phyloP scores from a whole-genome alignment of 495 filamentous ascomycete species.

The Parathielavia hyrcaniae region DNA sequence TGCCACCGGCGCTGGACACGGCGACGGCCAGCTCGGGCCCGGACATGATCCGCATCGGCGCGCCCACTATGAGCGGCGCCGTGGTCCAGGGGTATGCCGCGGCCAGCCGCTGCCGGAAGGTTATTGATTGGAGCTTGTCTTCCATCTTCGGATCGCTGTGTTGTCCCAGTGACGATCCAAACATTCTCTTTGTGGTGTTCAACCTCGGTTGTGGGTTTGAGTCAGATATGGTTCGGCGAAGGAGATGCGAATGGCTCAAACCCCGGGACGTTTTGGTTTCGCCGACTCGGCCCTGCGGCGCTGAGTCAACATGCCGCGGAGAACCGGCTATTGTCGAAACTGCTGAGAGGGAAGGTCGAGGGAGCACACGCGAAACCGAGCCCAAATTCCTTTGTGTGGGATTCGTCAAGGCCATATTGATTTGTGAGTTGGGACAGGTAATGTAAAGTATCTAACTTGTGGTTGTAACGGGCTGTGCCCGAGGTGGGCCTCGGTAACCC shows the following conservation, averaged over 20 bases:
- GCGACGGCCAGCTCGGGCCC: constrained; percentile 76
- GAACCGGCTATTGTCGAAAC: background rate
- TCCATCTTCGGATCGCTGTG: background rate
- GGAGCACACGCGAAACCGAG: background rate
- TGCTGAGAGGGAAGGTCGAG: background rate
- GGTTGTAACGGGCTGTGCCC: no score
- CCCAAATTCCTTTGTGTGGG: background rate
- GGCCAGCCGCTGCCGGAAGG: constrained; percentile 6
- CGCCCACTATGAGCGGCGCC: constrained; percentile 56
- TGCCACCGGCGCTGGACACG: constrained; percentile 86
- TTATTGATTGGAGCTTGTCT: constrained; percentile 9
- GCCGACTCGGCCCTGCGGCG: background rate
- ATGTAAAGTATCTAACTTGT: background rate
- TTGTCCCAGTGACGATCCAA: background rate
- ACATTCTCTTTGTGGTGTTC: background rate
- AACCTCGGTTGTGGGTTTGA: background rate
- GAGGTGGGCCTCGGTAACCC: no score
- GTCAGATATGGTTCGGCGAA: background rate
- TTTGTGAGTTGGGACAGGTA: background rate
- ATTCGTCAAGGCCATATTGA: background rate
- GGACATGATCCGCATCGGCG: constrained; percentile 69
- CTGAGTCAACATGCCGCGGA: background rate
- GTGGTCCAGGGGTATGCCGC: constrained; percentile 57
- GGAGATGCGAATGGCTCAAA: background rate
- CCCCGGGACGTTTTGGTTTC: background rate